Evolutionary conservation across 2,329 filamentous ascomycete species (phyloP), one percentile per base, ranked within the genome.

Genomic region (Fusarium tupiense): DNA sequence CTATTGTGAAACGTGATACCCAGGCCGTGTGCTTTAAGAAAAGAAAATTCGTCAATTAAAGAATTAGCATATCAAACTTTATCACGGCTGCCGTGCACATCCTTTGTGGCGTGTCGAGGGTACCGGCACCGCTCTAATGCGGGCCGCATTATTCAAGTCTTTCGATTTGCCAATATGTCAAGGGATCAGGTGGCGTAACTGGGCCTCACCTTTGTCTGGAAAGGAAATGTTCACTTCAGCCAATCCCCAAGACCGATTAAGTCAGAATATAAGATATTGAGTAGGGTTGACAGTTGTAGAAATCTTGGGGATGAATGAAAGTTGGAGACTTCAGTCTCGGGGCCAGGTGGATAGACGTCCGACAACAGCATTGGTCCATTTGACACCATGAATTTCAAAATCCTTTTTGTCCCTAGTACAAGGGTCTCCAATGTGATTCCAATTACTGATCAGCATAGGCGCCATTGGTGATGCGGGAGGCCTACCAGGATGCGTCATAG

Each of bases 391-490:
- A 3, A 16, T 8, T 24, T 16, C 8, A 11, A 2, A 8, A 26
- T 26, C 12, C 2, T 6, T 22, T 20, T 12, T 20, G 6, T 20
- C 6, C 9, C 13, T 8, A 53, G 9, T 37, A 3, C 6, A 24
- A 4, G 19, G 6, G 3, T 4, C 1, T 53, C 2, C 3, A 11
- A 13, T 8, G 6, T 24, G 8, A 4, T 2, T 20, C 17, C n/a
- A 20, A 20, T 22, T 12, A 2, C 6, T 24, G 17, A 13, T 24
- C 6, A 53, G 17, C 7, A 8, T 53, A 2, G n/a, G 13, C 6
- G 33, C 50, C 19, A 5, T 19, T 22, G 9, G 8, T 17, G 17
- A 54, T 22, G 33, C 35, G 24, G 33, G 35, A 54, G 52, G 52
- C 52, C 52, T 8, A 54, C 52, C 52, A 38, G 14, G 7, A 22